Evolutionary conservation across 345 rosid species (phyloP), one percentile per base, ranked within the genome.

Genomic region (Theobroma cacao): DNA sequence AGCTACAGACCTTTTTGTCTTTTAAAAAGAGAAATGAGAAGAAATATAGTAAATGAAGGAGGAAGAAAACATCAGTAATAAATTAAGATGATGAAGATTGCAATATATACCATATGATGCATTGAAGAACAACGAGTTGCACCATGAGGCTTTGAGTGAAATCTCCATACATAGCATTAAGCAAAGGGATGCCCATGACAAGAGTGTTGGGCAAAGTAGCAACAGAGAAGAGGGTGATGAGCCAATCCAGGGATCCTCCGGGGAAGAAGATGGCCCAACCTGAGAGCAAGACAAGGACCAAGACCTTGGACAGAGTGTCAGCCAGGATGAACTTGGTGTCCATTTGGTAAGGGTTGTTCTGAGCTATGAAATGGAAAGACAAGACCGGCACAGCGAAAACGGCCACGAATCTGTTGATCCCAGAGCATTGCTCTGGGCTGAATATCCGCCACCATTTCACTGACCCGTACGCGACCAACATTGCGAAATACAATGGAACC

Each of bases 121-220:
- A 86, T 56, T 85, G 88, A 38, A 86, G 87, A 74, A 88, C 91
- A 28, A 86, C 86, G 12, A 88, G 80, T 76, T 88, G 91, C 64
- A 88, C 88, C 89, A 88, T 88, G 75, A 88, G 88, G 58, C 78
- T 79, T 73, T 82, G 85, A 41, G 90, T 85, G 84, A 83, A 86
- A 9, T 80, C 89, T 5, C 87, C 88, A 48, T 88, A 88, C 89
- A 88, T 88, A 73, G 88, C 87, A 71, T 83, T 77, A 28, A 88
- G 84, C 79, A 88, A 52, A 61, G 91, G 91, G n/a, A 88, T 88
- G 5, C 91, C 91, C 89, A 86, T 88, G 52, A 88, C 91, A 3
- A 88, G 85, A 2, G 91, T 88, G 77, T 88, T 88, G 5, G 91
- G 91, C 81, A 88, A 71, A 40, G 88, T 85, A 6, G 89, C 75